Conservation (phyloP, 1,284 basidiomycete genomes). For the Trametes versicolor region DNA sequence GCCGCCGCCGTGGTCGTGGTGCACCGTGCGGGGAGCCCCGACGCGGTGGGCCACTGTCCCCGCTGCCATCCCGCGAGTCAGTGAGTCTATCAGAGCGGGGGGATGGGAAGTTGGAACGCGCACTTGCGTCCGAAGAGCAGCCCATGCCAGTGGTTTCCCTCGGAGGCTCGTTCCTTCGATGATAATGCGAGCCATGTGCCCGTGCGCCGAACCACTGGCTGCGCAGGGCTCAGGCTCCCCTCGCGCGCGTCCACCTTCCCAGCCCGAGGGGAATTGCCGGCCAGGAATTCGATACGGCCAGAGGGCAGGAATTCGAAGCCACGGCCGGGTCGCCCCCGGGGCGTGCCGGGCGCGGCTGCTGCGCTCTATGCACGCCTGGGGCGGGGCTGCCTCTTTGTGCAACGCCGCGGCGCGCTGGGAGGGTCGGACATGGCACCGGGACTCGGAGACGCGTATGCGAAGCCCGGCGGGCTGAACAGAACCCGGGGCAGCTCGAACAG, state of each 20-base stretch:
- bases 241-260: too few relatives aligned
- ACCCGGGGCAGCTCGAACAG: constrained; percentile 24
- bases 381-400: constrained; percentile 16
- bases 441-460: not conserved
- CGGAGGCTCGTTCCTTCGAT: not conserved
- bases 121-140: constrained; percentile 3
- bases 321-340: not conserved
- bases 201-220: not conserved
- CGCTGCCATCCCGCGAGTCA: constrained; percentile 20
- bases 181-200: constrained; percentile 1
- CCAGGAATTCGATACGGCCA: too few relatives aligned
- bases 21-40: not conserved
- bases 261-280: too few relatives aligned
- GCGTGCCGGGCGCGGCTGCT: constrained; percentile 3
- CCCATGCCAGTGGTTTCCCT: too few relatives aligned
- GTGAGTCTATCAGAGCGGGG: constrained; percentile 31
- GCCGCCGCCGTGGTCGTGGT: not conserved
- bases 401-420: constrained; percentile 2
- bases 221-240: not conserved
- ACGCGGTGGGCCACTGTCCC: constrained; percentile 1
- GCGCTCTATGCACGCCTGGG: constrained; percentile 20
- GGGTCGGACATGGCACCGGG: constrained; percentile 12
- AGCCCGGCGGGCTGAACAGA: constrained; percentile 21
- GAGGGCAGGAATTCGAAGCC: too few relatives aligned
- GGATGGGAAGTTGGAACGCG: constrained; percentile 7